Evolutionary conservation across 345 rosid species (phyloP).

Genomic region (Eucalyptus cloeziana): DNA sequence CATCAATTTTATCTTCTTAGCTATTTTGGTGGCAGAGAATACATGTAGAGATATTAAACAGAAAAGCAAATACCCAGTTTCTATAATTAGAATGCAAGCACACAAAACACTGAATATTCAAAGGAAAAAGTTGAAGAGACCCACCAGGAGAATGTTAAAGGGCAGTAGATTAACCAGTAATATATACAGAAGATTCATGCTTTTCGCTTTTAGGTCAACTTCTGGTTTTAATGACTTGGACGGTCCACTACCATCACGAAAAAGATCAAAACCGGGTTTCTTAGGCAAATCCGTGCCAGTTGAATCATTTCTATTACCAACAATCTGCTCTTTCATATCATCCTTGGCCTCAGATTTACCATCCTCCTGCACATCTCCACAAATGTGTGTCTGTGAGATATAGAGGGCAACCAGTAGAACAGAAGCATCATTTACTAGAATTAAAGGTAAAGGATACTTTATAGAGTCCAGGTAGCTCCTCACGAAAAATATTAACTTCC

Average conservation of each 20-base stretch:
- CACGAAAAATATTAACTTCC: too few relatives aligned
- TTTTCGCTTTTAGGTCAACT: too few relatives aligned
- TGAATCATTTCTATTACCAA: constrained; percentile 2
- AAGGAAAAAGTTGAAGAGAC: background rate
- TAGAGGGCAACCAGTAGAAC: too few relatives aligned
- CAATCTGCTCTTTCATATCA: constrained; percentile 12
- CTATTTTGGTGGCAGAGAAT: too few relatives aligned
- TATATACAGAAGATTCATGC: background rate
- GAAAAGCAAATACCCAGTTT: background rate
- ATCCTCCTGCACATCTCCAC: constrained; percentile 26
- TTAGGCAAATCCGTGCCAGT: background rate
- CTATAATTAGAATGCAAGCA: background rate
- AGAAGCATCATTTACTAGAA: too few relatives aligned
- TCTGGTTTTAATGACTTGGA: too few relatives aligned
- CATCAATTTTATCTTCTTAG: too few relatives aligned
- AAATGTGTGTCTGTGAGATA: too few relatives aligned
- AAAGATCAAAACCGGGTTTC: constrained; percentile 51
- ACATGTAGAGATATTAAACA: constrained; percentile 12
- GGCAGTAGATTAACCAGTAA: background rate
- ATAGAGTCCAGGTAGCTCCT: background rate
- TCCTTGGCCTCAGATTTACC: constrained; percentile 6
- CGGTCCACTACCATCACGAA: constrained; percentile 10
- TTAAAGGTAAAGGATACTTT: too few relatives aligned
- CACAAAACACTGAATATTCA: background rate
- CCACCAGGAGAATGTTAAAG: background rate